phyloP scores from a whole-genome alignment of 129 eudicot genomes.

The Cynara cardunculus region DNA sequence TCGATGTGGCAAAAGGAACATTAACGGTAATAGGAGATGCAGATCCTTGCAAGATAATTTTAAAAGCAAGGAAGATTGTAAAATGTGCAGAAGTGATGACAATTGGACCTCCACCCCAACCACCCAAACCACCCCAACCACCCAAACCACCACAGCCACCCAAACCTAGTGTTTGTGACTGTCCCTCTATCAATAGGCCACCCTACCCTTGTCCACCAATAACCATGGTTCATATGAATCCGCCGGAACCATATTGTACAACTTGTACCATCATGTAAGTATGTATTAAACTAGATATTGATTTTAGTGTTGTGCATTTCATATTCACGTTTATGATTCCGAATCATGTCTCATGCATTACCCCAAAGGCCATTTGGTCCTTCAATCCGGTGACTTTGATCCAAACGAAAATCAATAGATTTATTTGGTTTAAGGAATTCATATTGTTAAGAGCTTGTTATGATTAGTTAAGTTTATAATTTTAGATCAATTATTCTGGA shows the following conservation, averaged over 20 bases:
- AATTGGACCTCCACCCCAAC: slow-evolving; percentile 66
- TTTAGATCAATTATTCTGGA: too few species aligned
- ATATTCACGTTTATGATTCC: not conserved
- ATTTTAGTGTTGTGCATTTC: not conserved
- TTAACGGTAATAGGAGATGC: slow-evolving; percentile 58
- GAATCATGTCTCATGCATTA: not conserved
- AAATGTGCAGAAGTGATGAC: slow-evolving; percentile 46
- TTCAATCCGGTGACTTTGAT: too few species aligned
- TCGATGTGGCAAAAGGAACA: slow-evolving; percentile 52
- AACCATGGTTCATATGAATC: slow-evolving; percentile 14
- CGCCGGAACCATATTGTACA: slow-evolving; percentile 7
- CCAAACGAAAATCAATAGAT: too few species aligned
- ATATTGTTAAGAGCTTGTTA: too few species aligned
- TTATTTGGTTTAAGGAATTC: too few species aligned
- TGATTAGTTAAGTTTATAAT: too few species aligned
- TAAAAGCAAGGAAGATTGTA: slow-evolving; percentile 38
- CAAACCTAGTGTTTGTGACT: not conserved
- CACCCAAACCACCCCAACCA: too few species aligned
- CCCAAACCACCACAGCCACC: slow-evolving; percentile 30
- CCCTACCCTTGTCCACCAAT: not conserved
- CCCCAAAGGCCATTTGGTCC: too few species aligned
- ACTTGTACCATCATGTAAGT: slow-evolving; percentile 30
- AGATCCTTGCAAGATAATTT: slow-evolving; percentile 53
- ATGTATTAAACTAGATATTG: not conserved
- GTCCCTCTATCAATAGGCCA: not conserved